Conservation (phyloP, 257 asterid species). For the Ajuga chamaepitys region DNA sequence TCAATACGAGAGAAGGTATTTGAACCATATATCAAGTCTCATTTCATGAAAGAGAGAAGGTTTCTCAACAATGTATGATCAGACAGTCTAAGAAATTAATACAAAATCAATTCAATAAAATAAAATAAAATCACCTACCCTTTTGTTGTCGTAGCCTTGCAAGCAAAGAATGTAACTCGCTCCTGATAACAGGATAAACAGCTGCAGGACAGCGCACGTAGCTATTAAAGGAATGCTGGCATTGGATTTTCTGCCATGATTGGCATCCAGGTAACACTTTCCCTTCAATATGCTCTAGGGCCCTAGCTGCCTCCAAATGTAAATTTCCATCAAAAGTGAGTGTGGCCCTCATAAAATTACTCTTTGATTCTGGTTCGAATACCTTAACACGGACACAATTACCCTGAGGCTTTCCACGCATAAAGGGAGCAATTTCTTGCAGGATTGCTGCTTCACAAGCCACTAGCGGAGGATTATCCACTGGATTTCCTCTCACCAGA, state of each 20-base stretch:
- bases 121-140: conserved; percentile 41
- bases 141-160: conserved; percentile 31
- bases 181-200: conserved; percentile 56
- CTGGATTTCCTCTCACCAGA: conserved; percentile 50
- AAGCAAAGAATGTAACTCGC: conserved; percentile 42
- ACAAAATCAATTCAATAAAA: not conserved
- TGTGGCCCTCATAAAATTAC: conserved; percentile 47
- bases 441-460: conserved; percentile 69
- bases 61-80: not conserved
- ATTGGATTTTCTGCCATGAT: conserved; percentile 79
- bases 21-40: not conserved
- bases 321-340: conserved; percentile 75
- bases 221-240: conserved; percentile 64
- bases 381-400: conserved; percentile 63
- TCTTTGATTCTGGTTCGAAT: conserved; percentile 48
- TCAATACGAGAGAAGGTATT: too few species aligned
- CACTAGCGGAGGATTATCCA: conserved; percentile 46
- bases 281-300: conserved; percentile 77
- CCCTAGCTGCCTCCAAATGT: conserved; percentile 88
- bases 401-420: conserved; percentile 60
- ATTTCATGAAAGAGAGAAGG: not conserved
- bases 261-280: conserved; percentile 69
- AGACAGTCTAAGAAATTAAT: not conserved
- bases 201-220: conserved; percentile 73
- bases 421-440: conserved; percentile 62